Conservation (phyloP, 345 rosid genomes). For the Hevea brasiliensis region DNA sequence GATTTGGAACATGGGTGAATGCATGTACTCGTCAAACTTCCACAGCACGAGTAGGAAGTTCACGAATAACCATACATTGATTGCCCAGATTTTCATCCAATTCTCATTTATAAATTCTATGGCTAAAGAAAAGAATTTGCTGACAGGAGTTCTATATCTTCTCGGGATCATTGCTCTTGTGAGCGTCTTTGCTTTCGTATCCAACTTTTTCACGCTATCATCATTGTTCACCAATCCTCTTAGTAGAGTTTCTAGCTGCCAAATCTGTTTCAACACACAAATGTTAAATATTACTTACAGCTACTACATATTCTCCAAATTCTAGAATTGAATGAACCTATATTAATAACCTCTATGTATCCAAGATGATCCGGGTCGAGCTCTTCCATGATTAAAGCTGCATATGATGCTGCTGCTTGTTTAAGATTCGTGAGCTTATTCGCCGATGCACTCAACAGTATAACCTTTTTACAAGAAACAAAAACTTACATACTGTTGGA, state of each 20-base stretch:
- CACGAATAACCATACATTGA: slow-evolving; percentile 43
- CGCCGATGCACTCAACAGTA: slow-evolving; percentile 81
- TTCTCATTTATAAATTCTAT: slow-evolving; percentile 55
- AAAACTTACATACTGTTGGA: background rate
- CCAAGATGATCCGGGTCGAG: slow-evolving; percentile 92
- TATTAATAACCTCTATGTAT: slow-evolving; percentile 67
- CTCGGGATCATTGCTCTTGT: slow-evolving; percentile 83
- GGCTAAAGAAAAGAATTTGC: slow-evolving; percentile 43
- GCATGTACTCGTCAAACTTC: slow-evolving; percentile 47
- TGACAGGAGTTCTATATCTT: slow-evolving; percentile 61
- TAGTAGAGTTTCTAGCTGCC: slow-evolving; percentile 85
- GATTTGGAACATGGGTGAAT: slow-evolving; percentile 48
- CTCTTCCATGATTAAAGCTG: slow-evolving; percentile 94
- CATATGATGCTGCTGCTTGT: slow-evolving; percentile 63
- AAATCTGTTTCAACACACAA: slow-evolving; percentile 49
- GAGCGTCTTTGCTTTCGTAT: slow-evolving; percentile 41
- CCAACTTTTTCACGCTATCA: slow-evolving; percentile 27
- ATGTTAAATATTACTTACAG: too few relatives aligned
- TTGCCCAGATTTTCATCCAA: slow-evolving; percentile 67
- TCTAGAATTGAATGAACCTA: too few relatives aligned
- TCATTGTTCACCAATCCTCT: slow-evolving; percentile 67
- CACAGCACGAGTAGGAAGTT: slow-evolving; percentile 53
- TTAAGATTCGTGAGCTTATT: slow-evolving; percentile 77
- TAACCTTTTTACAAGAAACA: slow-evolving; percentile 43
- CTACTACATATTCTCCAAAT: too few relatives aligned